Conservation (phyloP, 2,329 filamentous ascomycete genomes). For the Trichothecium sympodiale region DNA sequence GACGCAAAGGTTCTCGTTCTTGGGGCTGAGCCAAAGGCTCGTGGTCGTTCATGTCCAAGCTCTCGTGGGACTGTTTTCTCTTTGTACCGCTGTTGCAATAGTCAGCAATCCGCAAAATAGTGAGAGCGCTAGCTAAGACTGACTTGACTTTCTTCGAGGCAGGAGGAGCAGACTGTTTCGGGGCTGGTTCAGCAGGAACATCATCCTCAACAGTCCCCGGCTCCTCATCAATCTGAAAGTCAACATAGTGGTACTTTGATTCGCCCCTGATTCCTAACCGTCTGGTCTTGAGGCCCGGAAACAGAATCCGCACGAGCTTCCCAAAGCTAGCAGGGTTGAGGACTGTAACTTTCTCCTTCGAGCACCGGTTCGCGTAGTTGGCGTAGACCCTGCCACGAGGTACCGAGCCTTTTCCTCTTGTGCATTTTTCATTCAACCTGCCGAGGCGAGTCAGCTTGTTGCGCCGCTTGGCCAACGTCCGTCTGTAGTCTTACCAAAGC, state of each 20-base stretch:
- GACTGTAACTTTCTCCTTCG: slow-evolving; percentile 85
- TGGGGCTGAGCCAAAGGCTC: too few species aligned
- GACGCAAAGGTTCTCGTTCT: too few species aligned
- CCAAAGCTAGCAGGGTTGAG: slow-evolving; percentile 96
- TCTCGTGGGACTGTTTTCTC: too few species aligned
- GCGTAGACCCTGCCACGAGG: slow-evolving; percentile 89
- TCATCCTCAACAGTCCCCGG: slow-evolving; percentile 1
- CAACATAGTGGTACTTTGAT: slow-evolving; percentile 94
- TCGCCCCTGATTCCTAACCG: slow-evolving; percentile 87
- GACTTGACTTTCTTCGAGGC: slow-evolving; percentile 21
- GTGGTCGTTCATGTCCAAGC: too few species aligned
- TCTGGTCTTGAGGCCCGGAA: slow-evolving; percentile 87
- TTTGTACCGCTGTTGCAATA: too few species aligned
- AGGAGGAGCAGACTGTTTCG: slow-evolving; percentile 21
- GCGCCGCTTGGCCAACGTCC: background rate
- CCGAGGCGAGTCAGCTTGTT: slow-evolving; percentile 6
- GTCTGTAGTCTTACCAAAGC: slow-evolving; percentile 54
- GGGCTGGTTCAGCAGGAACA: slow-evolving; percentile 5
- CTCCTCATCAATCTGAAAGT: slow-evolving; percentile 51
- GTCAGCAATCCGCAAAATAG: too few species aligned
- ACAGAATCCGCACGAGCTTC: slow-evolving; percentile 91
- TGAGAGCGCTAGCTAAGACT: too few species aligned
- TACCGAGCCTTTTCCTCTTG: slow-evolving; percentile 71
- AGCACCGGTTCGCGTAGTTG: slow-evolving; percentile 87
- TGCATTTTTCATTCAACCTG: slow-evolving; percentile 66